Conservation (phyloP, 163 green algal species). For the Chloroidium sp. region DNA sequence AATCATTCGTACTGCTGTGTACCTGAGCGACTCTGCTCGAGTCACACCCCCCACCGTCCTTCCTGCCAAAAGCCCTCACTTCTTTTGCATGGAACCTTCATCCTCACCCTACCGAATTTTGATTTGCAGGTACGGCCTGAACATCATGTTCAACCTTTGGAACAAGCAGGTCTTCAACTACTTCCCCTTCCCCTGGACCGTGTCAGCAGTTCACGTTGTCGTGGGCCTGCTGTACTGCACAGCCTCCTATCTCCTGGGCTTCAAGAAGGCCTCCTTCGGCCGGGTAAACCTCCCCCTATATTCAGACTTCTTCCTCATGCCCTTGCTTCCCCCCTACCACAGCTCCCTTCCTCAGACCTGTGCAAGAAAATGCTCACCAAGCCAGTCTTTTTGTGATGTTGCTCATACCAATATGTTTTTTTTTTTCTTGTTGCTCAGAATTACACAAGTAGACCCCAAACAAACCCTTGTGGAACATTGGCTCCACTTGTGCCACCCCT, state of each 20-base stretch:
- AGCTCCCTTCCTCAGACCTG: no score
- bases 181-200: slow-evolving; percentile 97
- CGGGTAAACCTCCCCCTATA: slow-evolving; percentile 36
- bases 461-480: no score
- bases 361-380: no score
- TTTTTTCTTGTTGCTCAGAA: no score
- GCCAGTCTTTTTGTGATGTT: no score
- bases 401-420: no score
- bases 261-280: slow-evolving; percentile 84
- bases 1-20: no score
- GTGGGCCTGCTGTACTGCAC: slow-evolving; percentile 89
- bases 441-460: no score
- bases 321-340: not conserved
- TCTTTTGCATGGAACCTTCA: slow-evolving; percentile 5
- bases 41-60: no score
- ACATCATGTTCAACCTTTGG: slow-evolving; percentile 97
- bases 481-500: no score
- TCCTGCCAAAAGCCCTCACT: not conserved
- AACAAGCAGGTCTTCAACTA: slow-evolving; percentile 99
- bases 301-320: not conserved
- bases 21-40: no score
- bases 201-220: slow-evolving; percentile 92
- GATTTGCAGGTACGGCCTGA: slow-evolving; percentile 71
- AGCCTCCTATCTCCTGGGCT: slow-evolving; percentile 71
- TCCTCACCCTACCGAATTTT: no score